These are phyloP conservation scores for Ganoderma sp. DNA, from an alignment of 1,284 basidiomycete genomes.

Conservation along the genomic window DNA sequence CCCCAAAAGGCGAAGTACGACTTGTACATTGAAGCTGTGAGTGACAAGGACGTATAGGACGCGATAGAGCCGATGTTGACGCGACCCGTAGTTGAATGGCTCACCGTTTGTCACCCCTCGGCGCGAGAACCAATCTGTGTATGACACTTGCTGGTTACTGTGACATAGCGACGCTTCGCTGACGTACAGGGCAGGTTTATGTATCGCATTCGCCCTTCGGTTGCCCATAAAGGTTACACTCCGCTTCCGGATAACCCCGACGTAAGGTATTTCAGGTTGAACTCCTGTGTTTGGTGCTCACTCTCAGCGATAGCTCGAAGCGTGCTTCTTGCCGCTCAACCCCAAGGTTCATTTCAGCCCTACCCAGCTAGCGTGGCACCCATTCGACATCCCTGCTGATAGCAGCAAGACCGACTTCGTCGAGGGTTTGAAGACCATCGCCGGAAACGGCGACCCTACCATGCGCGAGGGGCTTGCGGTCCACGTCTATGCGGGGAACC, in stretches of 20 bases:
- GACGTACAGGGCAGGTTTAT: constrained; percentile 52
- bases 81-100: constrained; percentile 55
- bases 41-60: constrained; percentile 24
- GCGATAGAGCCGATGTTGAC: neutral
- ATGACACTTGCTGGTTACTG: constrained; percentile 2
- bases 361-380: constrained; percentile 75
- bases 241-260: constrained; percentile 62
- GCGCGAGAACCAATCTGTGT: constrained; percentile 52
- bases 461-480: constrained; percentile 65
- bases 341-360: constrained; percentile 66
- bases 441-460: constrained; percentile 69
- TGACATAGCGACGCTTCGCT: neutral
- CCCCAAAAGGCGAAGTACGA: constrained; percentile 69
- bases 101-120: constrained; percentile 65
- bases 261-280: constrained; percentile 42
- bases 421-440: constrained; percentile 66
- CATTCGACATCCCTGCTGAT: constrained; percentile 59
- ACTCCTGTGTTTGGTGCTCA: neutral
- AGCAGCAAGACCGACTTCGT: constrained; percentile 60
- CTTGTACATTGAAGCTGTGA: constrained; percentile 63
- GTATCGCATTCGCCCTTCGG: constrained; percentile 72
- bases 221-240: constrained; percentile 69
- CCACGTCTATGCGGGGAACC: constrained; percentile 66
- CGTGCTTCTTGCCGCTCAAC: constrained; percentile 64
- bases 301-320: constrained; percentile 50